phyloP scores from a whole-genome alignment of 371 early-diverging fungal genomes.

The Syncephalastrum sp. region DNA sequence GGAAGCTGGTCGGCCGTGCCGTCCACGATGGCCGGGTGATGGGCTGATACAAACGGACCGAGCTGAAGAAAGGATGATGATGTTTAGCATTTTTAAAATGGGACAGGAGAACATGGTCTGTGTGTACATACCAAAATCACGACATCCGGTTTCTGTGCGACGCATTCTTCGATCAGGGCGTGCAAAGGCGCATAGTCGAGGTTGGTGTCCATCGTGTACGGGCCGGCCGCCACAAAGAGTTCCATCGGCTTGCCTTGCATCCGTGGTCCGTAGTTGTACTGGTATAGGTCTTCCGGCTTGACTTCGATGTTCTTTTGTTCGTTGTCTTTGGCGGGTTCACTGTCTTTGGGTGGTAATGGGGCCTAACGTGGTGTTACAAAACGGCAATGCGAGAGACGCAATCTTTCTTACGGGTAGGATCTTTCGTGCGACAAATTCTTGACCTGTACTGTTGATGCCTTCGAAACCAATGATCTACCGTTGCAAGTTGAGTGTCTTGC shows the following conservation, averaged over 20 bases:
- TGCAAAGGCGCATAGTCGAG: slow-evolving; percentile 77
- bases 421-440: slow-evolving; percentile 18
- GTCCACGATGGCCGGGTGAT: slow-evolving; percentile 61
- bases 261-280: background rate
- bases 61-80: slow-evolving; percentile 32
- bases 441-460: slow-evolving; percentile 39
- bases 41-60: slow-evolving; percentile 83
- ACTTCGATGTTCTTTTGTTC: slow-evolving; percentile 1
- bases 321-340: background rate
- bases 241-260: slow-evolving; percentile 50
- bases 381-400: background rate
- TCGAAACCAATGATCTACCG: slow-evolving; percentile 38
- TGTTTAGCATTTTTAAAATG: background rate
- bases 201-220: slow-evolving; percentile 78
- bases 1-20: slow-evolving; percentile 58
- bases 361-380: slow-evolving; percentile 21
- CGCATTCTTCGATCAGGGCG: slow-evolving; percentile 62
- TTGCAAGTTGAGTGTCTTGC: background rate
- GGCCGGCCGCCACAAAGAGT: slow-evolving; percentile 78
- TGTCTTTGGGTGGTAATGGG: slow-evolving; percentile 23
- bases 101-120: background rate
- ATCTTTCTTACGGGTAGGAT: slow-evolving; percentile 14
- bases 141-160: slow-evolving; percentile 69
- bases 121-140: slow-evolving; percentile 62
- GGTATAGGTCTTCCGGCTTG: background rate